phyloP scores from a whole-genome alignment of 495 filamentous ascomycete species.

The Articulospora tetracladia region DNA sequence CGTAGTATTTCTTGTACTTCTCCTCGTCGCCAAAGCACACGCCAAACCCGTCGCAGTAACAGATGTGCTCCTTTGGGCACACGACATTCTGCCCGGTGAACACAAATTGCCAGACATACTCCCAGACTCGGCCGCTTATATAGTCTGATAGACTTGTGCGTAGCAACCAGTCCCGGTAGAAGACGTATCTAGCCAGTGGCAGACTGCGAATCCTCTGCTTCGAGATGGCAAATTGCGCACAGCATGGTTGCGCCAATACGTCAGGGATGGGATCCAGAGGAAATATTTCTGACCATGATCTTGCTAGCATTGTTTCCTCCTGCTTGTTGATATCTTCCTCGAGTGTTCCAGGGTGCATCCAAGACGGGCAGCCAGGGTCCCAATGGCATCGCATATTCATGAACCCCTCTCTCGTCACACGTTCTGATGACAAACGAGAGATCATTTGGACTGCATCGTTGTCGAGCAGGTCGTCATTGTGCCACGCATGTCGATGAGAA shows the following conservation, averaged over 20 bases:
- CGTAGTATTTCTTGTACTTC: conserved; percentile 45
- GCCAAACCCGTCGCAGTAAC: conserved; percentile 76
- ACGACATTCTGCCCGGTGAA: conserved; percentile 49
- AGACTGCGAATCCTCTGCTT: conserved; percentile 39
- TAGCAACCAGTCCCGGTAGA: conserved; percentile 54
- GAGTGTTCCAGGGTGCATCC: conserved; percentile 41
- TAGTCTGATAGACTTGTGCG: conserved; percentile 51
- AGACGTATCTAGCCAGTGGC: conserved; percentile 42
- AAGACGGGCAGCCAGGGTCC: conserved; percentile 60
- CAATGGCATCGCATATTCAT: conserved; percentile 63
- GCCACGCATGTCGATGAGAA: conserved; percentile 60
- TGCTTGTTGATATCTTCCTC: conserved; percentile 26
- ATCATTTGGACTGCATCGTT: conserved; percentile 48
- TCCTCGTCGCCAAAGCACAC: conserved; percentile 67
- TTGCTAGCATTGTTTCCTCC: conserved; percentile 30
- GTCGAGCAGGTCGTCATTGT: conserved; percentile 54
- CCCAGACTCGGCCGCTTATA: conserved; percentile 55
- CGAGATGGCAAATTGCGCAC: conserved; percentile 58
- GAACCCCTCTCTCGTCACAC: conserved; percentile 55
- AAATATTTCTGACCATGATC: conserved; percentile 53
- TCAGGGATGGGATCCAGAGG: conserved; percentile 47
- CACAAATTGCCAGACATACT: conserved; percentile 66
- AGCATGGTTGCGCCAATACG: conserved; percentile 49
- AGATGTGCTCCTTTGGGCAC: conserved; percentile 64
- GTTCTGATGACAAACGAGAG: conserved; percentile 45